A percentile compares a stretch with the other conserved stretches of the same genome.
These are phyloP conservation scores for Cryphonectria japonica DNA, from an alignment of 2,329 filamentous ascomycete genomes.

Conservation along the genomic window DNA sequence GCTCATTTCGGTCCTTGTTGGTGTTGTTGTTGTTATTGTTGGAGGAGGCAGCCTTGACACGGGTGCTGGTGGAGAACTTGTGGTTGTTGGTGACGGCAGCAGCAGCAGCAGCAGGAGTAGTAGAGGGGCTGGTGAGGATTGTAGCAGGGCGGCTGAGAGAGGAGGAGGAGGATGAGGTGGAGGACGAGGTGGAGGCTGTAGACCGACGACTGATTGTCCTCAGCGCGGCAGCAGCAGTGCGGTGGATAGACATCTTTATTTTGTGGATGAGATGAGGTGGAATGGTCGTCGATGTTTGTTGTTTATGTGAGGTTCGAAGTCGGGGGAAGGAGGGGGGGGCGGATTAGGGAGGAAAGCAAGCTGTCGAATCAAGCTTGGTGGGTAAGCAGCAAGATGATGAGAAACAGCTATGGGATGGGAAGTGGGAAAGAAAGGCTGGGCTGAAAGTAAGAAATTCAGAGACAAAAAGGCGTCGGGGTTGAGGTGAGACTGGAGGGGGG, in stretches of 20 bases:
- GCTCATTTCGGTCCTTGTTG: slow-evolving; percentile 34
- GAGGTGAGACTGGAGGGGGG: background rate
- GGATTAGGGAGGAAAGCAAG: background rate
- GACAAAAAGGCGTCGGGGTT: background rate
- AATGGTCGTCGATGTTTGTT: background rate
- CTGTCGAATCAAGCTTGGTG: background rate
- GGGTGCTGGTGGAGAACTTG: slow-evolving; percentile 21
- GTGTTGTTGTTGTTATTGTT: slow-evolving; percentile 32
- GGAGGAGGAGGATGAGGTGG: background rate
- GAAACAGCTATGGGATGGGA: background rate
- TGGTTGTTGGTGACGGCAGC: background rate
- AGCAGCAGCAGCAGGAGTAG: background rate
- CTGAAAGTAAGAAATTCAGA: background rate
- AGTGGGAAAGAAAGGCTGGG: background rate
- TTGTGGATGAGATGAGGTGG: background rate
- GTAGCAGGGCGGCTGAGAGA: background rate
- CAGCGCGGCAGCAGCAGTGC: slow-evolving; percentile 17
- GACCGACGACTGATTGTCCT: slow-evolving; percentile 12
- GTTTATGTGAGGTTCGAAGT: background rate
- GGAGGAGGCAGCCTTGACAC: slow-evolving; percentile 30
- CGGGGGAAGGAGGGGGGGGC: no score
- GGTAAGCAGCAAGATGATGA: no score
- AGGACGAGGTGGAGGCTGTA: background rate
- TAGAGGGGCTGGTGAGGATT: background rate
- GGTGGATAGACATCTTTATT: slow-evolving; percentile 21